These are phyloP conservation scores for Trichocladium antarcticum DNA, from an alignment of 495 filamentous ascomycete species.

Conservation along the genomic window DNA sequence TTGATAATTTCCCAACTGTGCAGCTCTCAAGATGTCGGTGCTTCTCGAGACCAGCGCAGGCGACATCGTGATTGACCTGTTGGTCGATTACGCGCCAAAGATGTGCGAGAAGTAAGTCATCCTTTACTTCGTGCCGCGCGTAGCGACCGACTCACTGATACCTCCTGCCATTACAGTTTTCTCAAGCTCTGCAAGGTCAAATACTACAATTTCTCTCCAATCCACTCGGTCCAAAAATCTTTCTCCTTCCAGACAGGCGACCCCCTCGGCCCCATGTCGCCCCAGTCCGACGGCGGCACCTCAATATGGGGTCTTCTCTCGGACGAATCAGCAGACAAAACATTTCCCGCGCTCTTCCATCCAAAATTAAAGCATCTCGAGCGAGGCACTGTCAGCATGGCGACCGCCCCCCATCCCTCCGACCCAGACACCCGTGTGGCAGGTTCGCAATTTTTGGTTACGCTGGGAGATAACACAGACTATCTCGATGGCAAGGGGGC, in stretches of 20 bases:
- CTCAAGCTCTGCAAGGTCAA: slow-evolving; percentile 95
- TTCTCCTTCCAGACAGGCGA: slow-evolving; percentile 95
- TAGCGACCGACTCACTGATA: slow-evolving; percentile 3
- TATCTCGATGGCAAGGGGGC: slow-evolving; percentile 82
- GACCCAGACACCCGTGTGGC: slow-evolving; percentile 74
- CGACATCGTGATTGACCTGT: slow-evolving; percentile 85
- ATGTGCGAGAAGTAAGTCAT: slow-evolving; percentile 77
- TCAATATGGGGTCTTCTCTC: slow-evolving; percentile 81
- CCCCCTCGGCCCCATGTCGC: slow-evolving; percentile 71
- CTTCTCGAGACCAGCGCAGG: slow-evolving; percentile 83
- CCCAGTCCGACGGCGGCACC: slow-evolving; percentile 77
- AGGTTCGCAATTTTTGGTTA: slow-evolving; percentile 84
- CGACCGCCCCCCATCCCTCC: slow-evolving; percentile 61
- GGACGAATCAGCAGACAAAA: slow-evolving; percentile 53
- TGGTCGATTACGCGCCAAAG: slow-evolving; percentile 76
- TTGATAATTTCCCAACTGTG: not conserved
- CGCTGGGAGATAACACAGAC: slow-evolving; percentile 74
- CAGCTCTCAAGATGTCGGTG: slow-evolving; percentile 46
- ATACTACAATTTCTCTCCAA: slow-evolving; percentile 93
- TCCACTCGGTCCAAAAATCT: slow-evolving; percentile 77
- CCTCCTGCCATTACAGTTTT: slow-evolving; percentile 61
- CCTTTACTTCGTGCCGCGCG: not conserved
- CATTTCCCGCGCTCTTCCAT: slow-evolving; percentile 73
- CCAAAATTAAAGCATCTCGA: slow-evolving; percentile 77
- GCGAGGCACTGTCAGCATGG: slow-evolving; percentile 88